phyloP scores from a whole-genome alignment of 2,329 filamentous ascomycete species.

The Penicillium sp. region DNA sequence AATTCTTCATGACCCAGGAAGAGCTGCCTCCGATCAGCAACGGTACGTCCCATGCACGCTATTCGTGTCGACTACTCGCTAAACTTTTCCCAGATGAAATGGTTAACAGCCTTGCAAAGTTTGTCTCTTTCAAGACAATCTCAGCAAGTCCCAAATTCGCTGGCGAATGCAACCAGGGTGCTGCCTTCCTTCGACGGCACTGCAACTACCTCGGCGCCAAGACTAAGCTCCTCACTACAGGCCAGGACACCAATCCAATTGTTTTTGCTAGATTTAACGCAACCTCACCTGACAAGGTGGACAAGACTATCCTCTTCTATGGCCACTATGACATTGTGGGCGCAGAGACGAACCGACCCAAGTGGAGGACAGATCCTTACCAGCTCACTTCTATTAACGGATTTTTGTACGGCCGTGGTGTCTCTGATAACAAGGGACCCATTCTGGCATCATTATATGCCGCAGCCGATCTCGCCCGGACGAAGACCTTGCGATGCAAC shows the following conservation, averaged over 20 bases:
- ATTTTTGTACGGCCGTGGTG: conserved; percentile 91
- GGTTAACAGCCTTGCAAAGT: conserved; percentile 73
- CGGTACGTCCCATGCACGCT: conserved; percentile 38
- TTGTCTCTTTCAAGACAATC: conserved; percentile 88
- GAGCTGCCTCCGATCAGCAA: conserved; percentile 55
- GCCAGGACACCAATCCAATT: conserved; percentile 81
- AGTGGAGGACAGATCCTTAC: conserved; percentile 88
- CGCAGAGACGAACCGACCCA: conserved; percentile 75
- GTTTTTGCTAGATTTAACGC: conserved; percentile 87
- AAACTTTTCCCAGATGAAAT: conserved; percentile 49
- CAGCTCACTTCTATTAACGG: conserved; percentile 85
- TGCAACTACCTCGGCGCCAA: conserved; percentile 90
- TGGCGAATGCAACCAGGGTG: conserved; percentile 88
- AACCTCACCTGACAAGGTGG: conserved; percentile 60
- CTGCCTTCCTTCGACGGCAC: conserved; percentile 82
- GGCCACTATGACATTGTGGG: conserved; percentile 97
- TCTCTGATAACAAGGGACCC: conserved; percentile 96
- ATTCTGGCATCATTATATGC: conserved; percentile 92
- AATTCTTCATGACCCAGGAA: conserved; percentile 50
- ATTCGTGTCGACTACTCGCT: conserved; percentile 2
- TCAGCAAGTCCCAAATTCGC: conserved; percentile 82
- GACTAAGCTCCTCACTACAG: conserved; percentile 84
- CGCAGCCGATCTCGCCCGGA: conserved; percentile 80
- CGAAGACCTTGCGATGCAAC: conserved; percentile 80
- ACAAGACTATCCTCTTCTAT: conserved; percentile 92